Evolutionary conservation across 768 basidiomycete genomes (phyloP).

Genomic region (Suillus cothurnatus): DNA sequence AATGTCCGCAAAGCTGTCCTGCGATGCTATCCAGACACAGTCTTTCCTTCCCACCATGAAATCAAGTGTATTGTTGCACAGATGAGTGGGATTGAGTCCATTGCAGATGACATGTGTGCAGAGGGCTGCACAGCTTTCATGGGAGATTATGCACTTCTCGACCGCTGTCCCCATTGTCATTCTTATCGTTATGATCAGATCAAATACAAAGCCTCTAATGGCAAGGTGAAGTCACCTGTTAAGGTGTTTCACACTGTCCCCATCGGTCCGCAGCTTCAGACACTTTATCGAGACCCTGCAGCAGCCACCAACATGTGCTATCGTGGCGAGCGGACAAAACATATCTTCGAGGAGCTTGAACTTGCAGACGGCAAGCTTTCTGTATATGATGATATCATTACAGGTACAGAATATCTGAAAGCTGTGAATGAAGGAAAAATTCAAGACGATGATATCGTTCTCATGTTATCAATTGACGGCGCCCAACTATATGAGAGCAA

Average conservation of each 20-base stretch:
- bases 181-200: not conserved
- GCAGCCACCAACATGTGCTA: not conserved
- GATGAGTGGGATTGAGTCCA: not conserved
- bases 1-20: not conserved
- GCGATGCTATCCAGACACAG: not conserved
- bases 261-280: not conserved
- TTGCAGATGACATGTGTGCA: not conserved
- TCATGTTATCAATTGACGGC: not conserved
- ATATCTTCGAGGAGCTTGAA: not conserved
- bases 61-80: not conserved
- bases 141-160: not conserved
- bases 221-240: not conserved
- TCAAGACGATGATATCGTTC: not conserved
- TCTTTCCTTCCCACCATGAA: not conserved
- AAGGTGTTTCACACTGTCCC: not conserved
- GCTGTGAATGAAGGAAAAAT: not conserved
- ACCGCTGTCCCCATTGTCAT: not conserved
- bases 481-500: not conserved
- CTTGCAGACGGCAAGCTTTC: not conserved
- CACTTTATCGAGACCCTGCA: not conserved
- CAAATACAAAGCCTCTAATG: not conserved
- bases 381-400: not conserved
- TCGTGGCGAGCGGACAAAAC: not conserved
- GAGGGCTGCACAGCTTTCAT: not conserved
- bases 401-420: not conserved